Base-by-base conservation (phyloP, 352 stramenopile species). In the Pythium pyrilobum region DNA sequence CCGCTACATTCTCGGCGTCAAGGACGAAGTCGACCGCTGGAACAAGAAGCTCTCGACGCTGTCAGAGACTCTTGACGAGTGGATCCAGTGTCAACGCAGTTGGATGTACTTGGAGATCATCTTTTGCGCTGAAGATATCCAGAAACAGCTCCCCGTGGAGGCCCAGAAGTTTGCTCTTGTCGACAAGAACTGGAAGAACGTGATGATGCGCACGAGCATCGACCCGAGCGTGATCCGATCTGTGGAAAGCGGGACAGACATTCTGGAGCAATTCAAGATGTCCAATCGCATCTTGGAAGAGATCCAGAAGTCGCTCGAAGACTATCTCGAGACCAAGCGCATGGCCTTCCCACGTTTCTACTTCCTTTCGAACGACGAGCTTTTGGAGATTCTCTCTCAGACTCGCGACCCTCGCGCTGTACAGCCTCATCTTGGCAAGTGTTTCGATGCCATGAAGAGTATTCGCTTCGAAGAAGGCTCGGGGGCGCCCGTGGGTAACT, bases 261-360 rank as follows among this genome's bases (percentile, higher is more conserved):
- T 94, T 23, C 68, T 95, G 10, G 81, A 95, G 13, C 79, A 91
- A 49, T 95, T 96, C 36, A 75, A 81, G 18, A 75, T 85, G 65
- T 88, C 79, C 21, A 97, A 97, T 50, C 68, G 66, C 18, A 66
- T 95, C 12, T 68, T 97, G 2, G 89, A 97, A 62, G 85, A 94
- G 57, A 96, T 97, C 28, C 87, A 96, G 57, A 96, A 96, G 36
- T 94, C 81, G 11, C 63, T 97, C 1, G 88, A 97, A 64, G 85
- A 96, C 51, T 97, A 97, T 47, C 63, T 97, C 0, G 88, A 97
- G 67, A 96, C 86, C 10, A 96, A 97, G 64, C 75, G 89, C 7
- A 96, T 96, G 82, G 83, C 80, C 8, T 96, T 97, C 38, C 89
- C 89, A 11, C 83, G 87, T 9, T 96, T 97, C 38, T 97, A 96